These are phyloP conservation scores for Apiospora arundinis DNA, from an alignment of 2,329 filamentous ascomycete species.

Conservation along the genomic window DNA sequence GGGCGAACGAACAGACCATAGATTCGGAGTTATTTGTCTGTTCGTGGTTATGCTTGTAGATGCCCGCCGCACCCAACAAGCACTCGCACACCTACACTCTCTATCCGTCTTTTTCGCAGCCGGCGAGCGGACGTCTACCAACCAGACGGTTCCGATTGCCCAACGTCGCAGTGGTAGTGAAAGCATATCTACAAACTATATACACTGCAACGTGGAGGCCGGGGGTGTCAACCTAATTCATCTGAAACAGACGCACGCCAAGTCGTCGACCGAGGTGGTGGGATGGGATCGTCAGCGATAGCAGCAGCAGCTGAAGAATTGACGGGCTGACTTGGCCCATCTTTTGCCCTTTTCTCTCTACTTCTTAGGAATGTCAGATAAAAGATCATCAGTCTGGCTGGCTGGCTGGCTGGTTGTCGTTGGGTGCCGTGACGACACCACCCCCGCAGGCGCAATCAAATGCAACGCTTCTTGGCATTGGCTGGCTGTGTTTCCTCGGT, in stretches of 20 bases:
- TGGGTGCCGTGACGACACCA: neutral
- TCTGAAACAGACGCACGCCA: conserved; percentile 16
- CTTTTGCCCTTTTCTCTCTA: neutral
- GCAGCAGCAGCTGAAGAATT: neutral
- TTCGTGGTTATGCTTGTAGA: neutral
- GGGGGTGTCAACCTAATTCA: conserved; percentile 12
- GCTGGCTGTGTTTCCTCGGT: neutral
- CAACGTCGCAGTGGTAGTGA: neutral
- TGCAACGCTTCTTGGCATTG: neutral
- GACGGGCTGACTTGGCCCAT: too few species aligned
- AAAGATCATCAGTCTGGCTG: neutral
- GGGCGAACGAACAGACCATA: neutral
- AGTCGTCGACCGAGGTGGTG: neutral
- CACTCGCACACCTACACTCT: neutral
- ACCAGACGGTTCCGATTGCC: neutral
- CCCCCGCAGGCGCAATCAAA: neutral
- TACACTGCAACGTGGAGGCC: conserved; percentile 1
- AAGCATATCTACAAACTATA: neutral
- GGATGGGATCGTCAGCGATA: neutral
- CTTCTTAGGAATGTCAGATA: neutral
- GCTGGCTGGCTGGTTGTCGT: neutral
- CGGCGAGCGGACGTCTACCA: neutral
- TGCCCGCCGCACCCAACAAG: neutral
- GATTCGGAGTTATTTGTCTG: neutral
- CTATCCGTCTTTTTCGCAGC: neutral